Evolutionary conservation across 2,329 filamentous ascomycete genomes (phyloP), one percentile per base, ranked within the genome.

Genomic region (Geoglossum cookeanum): DNA sequence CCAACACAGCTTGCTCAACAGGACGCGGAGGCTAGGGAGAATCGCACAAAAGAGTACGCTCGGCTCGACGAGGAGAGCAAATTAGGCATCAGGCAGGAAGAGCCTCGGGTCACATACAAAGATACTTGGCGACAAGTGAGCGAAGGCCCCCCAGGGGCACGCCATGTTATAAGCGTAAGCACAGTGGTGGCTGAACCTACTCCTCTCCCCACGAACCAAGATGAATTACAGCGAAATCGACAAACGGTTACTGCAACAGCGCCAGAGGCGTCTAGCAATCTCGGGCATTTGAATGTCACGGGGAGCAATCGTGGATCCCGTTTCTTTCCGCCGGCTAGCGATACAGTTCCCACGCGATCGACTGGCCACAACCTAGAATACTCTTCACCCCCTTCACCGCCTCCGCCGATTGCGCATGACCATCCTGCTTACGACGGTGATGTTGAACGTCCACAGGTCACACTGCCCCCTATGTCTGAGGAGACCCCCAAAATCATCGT

Each of bases 341-440:
- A 65, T 68, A 52, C 64, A 63, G 56, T 67, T 67, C 55, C 30
- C 30, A 57, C 66, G 39, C 63, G 64, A 55, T 67, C 68, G 8
- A 9, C 55, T 30, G 30, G 27, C n/a, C 55, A 51, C n/a, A 39
- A 35, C 29, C 7, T 63, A 55, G 64, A 63, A 29, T 73, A 73
- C 49, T 68, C 70, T n/a, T 68, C 67, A 57, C 71, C 68, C 58
- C 69, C 69, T 33, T 84, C 81, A 4, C 80, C 84, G 15, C 84
- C 83, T 3, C 85, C 84, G 0, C 85, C 85, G 3, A 85, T 87
- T 52, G 84, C 84, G 68, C 76, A 79, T 60, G 81, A 77, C 8
- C 85, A 90, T 64, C 85, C 85, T 4, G 85, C 78, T 1, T 87
- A 85, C 62, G 80, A 83, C 62, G 83, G 84, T 33, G 79, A 87